Percentiles rank a stretch among this genome's conserved stretches.
Conservation (phyloP, 305 asterid species). For the Rubia tinctorum region DNA sequence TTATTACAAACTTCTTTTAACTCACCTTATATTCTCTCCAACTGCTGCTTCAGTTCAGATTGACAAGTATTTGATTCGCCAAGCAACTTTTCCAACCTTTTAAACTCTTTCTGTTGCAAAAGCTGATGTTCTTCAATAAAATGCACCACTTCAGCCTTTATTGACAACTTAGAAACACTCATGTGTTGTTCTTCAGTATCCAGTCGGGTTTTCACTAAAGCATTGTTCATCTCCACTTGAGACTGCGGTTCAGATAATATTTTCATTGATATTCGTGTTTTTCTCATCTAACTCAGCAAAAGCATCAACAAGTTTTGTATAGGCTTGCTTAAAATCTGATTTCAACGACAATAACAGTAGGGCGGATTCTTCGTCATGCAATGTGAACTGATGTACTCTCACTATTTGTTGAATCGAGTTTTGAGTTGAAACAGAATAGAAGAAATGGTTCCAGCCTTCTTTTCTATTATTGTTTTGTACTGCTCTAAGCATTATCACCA, state of each 20-base stretch:
- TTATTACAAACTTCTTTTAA: conserved; percentile 38
- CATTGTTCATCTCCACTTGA: conserved; percentile 42
- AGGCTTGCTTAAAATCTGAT: conserved; percentile 49
- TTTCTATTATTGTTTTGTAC: too few relatives aligned
- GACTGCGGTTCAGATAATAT: neutral
- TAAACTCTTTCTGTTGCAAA: conserved; percentile 45
- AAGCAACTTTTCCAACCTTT: conserved; percentile 34
- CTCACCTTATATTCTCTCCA: conserved; percentile 34
- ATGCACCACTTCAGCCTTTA: conserved; percentile 33
- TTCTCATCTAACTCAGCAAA: conserved; percentile 27
- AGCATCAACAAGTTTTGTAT: conserved; percentile 28
- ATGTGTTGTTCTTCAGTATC: conserved; percentile 59
- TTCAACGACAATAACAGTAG: conserved; percentile 48
- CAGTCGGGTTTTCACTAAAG: conserved; percentile 39
- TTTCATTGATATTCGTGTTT: conserved; percentile 29
- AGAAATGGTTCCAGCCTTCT: too few relatives aligned
- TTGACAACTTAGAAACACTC: conserved; percentile 40
- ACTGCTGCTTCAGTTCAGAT: conserved; percentile 39
- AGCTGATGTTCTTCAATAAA: conserved; percentile 41
- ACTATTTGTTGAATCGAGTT: too few relatives aligned
- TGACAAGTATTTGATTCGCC: conserved; percentile 30
- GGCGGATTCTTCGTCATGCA: conserved; percentile 49
- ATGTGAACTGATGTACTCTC: conserved; percentile 8
- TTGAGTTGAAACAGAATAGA: too few relatives aligned
- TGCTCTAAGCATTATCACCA: too few relatives aligned